Conservation (phyloP, 768 basidiomycete species). For the Strobilomyces echinocephalus region DNA sequence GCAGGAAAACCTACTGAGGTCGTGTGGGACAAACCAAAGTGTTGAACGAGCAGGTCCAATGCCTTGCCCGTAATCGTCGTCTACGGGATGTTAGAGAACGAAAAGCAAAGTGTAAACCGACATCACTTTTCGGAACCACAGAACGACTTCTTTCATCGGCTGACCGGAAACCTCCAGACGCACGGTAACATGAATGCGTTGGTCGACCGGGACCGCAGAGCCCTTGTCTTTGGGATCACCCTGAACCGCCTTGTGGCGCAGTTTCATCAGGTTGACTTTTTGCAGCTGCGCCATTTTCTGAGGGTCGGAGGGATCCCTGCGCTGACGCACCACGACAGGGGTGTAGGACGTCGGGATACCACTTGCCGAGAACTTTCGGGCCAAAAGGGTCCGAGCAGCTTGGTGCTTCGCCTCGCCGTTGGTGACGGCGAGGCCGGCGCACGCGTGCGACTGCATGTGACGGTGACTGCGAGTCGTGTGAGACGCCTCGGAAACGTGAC, state of each 20-base stretch:
- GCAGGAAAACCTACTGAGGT: conserved; percentile 11
- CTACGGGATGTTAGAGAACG: conserved; percentile 32
- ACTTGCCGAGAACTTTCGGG: conserved; percentile 43
- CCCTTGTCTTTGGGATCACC: conserved; percentile 55
- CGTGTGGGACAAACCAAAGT: conserved; percentile 13
- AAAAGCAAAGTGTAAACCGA: not conserved
- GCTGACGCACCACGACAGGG: conserved; percentile 25
- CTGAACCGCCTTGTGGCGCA: conserved; percentile 66
- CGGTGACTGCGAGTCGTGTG: conserved; percentile 50
- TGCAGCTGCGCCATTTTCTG: conserved; percentile 50
- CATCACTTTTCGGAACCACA: conserved; percentile 72
- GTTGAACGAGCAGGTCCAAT: conserved; percentile 47
- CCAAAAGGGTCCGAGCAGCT: conserved; percentile 49
- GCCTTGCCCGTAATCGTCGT: conserved; percentile 54
- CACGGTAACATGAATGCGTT: conserved; percentile 58
- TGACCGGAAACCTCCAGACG: conserved; percentile 22
- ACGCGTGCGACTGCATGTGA: conserved; percentile 57
- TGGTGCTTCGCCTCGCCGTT: conserved; percentile 34
- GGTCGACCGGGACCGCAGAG: conserved; percentile 43
- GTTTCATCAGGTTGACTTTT: conserved; percentile 65
- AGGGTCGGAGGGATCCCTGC: conserved; percentile 43
- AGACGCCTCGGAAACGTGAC: conserved; percentile 6
- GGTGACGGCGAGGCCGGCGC: conserved; percentile 29
- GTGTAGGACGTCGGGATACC: conserved; percentile 16
- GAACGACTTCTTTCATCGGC: conserved; percentile 37